Evolutionary conservation across 2,329 filamentous ascomycete species (phyloP), one percentile per base, ranked within the genome.

Genomic region (Neofusicoccum parvum): DNA sequence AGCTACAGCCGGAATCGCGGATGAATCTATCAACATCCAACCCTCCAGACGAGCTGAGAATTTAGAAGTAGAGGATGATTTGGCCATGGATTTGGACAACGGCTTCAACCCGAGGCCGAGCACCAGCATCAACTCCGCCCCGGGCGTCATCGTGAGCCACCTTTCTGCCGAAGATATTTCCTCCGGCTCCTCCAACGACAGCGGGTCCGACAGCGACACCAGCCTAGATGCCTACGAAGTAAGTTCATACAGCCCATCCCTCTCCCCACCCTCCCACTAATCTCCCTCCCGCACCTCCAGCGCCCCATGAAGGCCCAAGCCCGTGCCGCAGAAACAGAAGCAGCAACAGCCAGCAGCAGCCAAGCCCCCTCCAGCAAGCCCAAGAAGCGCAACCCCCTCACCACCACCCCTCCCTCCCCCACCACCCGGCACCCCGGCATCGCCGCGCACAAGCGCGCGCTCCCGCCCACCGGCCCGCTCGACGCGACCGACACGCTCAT

Each of bases 401-500:
- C 41, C 15, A 11, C 27, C 56, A 17, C 49, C 12, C n/a, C 15
- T 34, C n/a, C 3, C 1, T 14, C n/a, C 45, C 37, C 10, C 37
- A 39, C 37, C 37, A 1, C 10, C 23, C 43, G 43, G 11, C 10
- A 32, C 17, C 0, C 11, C 20, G 59, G 10, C 59, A 51, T 43
- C 37, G 39, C 49, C 32, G 41, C 34, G 5, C 15, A 34, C 48
- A 50, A 36, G 73, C 62, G 62, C 15, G 7, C 36, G n/a, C 7
- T 45, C 14, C 43, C 15, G 14, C 43, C 15, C 37, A 34, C 48
- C 20, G 36, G 14, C 5, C 37, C 34, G 6, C 76, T 83, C 49
- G 80, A 84, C 68, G 79, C 78, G 0, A 81, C 83, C 41, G 82
- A 85, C 66, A 78, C 79, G 49, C 72, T 83, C 46, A 80, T 82